These are phyloP conservation scores for Agrocybe pediades DNA, from an alignment of 768 basidiomycete species.

Conservation along the genomic window DNA sequence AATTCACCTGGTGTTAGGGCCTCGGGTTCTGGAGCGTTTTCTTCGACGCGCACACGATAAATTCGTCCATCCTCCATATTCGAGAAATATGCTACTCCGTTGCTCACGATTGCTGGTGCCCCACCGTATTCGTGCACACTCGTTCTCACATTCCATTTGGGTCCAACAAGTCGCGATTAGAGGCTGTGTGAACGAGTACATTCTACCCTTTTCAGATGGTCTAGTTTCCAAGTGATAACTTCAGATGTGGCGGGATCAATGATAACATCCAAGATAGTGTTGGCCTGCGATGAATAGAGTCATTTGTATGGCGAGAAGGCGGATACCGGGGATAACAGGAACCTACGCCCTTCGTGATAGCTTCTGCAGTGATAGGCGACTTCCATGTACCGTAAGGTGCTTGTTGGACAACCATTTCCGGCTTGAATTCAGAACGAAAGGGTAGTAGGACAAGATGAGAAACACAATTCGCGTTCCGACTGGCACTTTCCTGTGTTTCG, in stretches of 20 bases:
- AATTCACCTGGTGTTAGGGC: conserved; percentile 67
- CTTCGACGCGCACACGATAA: conserved; percentile 39
- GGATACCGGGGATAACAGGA: conserved; percentile 1
- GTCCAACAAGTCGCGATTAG: conserved; percentile 53
- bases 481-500: no score
- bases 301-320: conserved; percentile 12
- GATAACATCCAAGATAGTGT: conserved; percentile 42
- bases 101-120: conserved; percentile 53
- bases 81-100: conserved; percentile 59
- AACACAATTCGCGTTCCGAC: no score
- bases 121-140: conserved; percentile 77
- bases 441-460: neutral
- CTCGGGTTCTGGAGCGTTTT: conserved; percentile 45
- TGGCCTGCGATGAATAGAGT: conserved; percentile 28
- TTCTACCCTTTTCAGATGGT: conserved; percentile 52
- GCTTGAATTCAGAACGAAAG: neutral
- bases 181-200: conserved; percentile 56
- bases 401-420: conserved; percentile 3
- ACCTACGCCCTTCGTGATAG: conserved; percentile 45
- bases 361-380: conserved; percentile 55
- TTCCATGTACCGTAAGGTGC: conserved; percentile 68
- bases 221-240: conserved; percentile 64
- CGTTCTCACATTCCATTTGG: conserved; percentile 60
- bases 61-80: conserved; percentile 53
- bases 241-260: conserved; percentile 61